Evolutionary conservation across 768 basidiomycete species (phyloP), one percentile per base, ranked within the genome.

Genomic region (Lactifluus subvellereus): DNA sequence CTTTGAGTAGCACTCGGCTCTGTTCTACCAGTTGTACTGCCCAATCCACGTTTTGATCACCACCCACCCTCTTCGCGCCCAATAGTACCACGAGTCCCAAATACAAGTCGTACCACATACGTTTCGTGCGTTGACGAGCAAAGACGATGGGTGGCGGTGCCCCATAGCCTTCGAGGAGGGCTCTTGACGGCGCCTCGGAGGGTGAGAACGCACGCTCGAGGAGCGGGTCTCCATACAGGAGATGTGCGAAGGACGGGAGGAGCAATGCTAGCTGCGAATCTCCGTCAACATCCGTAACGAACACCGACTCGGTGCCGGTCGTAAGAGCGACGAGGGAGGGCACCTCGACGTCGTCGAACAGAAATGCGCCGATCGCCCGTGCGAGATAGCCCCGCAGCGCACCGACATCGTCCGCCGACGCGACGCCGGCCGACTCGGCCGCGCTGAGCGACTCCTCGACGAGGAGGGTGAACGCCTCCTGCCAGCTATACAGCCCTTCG

Each of bases 181-280:
- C 85, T 33, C 66, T 65, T 18, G 57, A 66, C 48, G 61, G 62
- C 9, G 48, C 57, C 33, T 66, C 52, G 18, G 58, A 60, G n/a
- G 53, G 62, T 52, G 83, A 68, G 76, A 90, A 87, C 67, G 85
- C 78, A 5, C 79, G 76, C 71, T 91, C 89, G 42, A 89, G 77
- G 43, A 91, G 73, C 10, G 89, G 89, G 70, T 91, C 89, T 33
- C 87, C 89, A 84, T 87, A 91, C 27, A 90, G 66, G 13, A 86
- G 84, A 66, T 81, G 83, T 1, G 78, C 69, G 16, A 78, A 48
- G 20, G 54, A 56, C 58, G 72, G 72, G 68, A 70, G 71, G 65
- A 68, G 74, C 42, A 70, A 59, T 50, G 83, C 76, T 61, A 86
- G 77, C 42, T n/a, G 78, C 76, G 38, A 72, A 74, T 65, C 72